A percentile compares a stretch with the other conserved stretches of the same genome.
Conservation (phyloP, 192 early-diverging fungal genomes). For the Backusella morwellensis region DNA sequence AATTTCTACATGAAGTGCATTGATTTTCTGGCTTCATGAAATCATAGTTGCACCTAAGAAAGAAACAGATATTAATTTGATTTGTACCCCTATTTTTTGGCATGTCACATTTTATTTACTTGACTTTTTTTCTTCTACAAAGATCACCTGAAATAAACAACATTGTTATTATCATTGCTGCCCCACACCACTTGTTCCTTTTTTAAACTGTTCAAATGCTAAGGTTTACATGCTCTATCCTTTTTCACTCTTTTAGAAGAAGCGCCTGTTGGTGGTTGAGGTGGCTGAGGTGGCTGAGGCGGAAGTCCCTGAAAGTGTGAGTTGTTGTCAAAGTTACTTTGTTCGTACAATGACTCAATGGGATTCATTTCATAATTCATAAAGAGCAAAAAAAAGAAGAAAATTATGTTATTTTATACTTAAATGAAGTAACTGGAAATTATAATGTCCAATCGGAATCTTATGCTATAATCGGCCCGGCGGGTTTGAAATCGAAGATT, state of each 20-base stretch:
- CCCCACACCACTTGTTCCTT: neutral
- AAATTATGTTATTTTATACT: neutral
- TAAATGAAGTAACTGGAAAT: neutral
- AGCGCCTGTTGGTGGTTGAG: neutral
- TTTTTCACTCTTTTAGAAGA: neutral
- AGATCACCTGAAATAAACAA: slow-evolving; percentile 22
- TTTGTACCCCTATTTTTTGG: neutral
- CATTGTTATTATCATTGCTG: neutral
- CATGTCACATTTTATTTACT: slow-evolving; percentile 14
- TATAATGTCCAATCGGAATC: neutral
- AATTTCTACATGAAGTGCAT: slow-evolving; percentile 22
- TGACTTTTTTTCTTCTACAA: slow-evolving; percentile 33
- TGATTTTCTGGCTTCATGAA: neutral
- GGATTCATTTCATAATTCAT: neutral
- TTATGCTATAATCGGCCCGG: neutral
- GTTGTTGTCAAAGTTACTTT: neutral
- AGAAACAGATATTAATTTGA: neutral
- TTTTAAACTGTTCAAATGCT: neutral
- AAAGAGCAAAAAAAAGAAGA: neutral
- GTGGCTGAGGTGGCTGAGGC: neutral
- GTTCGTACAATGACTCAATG: neutral
- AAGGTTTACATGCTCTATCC: slow-evolving; percentile 13
- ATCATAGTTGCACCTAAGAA: slow-evolving; percentile 29
- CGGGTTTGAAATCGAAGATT: neutral
- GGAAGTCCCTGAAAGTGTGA: neutral